Evolutionary conservation across 2,329 filamentous ascomycete species (phyloP).

Genomic region (Neonectria punicea): DNA sequence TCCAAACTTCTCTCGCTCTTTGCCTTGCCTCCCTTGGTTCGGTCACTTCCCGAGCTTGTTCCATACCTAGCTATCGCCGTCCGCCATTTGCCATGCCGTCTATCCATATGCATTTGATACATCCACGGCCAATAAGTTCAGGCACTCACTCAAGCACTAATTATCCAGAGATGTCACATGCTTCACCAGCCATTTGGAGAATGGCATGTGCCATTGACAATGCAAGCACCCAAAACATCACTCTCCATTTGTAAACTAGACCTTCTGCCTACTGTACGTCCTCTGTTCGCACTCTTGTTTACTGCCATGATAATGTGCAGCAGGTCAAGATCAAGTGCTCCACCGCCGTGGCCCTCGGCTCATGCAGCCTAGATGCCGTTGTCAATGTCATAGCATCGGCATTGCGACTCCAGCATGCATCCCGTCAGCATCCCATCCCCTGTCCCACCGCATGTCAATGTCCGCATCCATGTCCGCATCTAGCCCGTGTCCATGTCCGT

Average conservation of each 20-base stretch:
- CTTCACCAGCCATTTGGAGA: constrained; percentile 4
- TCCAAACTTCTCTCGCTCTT: constrained; percentile 1
- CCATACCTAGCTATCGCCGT: constrained; percentile 2
- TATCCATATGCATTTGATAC: neutral
- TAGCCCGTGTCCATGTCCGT: neutral
- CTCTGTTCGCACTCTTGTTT: neutral
- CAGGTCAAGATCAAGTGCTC: constrained; percentile 1
- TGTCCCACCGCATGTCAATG: neutral
- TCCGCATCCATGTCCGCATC: neutral
- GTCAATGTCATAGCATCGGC: constrained; percentile 6
- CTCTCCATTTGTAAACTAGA: neutral
- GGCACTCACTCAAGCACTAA: neutral
- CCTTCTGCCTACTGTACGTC: neutral
- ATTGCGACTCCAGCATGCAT: constrained; percentile 1
- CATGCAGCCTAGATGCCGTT: constrained; percentile 15
- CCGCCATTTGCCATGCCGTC: constrained; percentile 10
- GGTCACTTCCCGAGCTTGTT: constrained; percentile 34
- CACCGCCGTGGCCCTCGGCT: constrained; percentile 19
- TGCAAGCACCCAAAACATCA: constrained; percentile 1
- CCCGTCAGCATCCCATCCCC: neutral
- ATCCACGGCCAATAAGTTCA: too few relatives aligned
- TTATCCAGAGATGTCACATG: constrained; percentile 7
- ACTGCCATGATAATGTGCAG: neutral
- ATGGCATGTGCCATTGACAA: constrained; percentile 8
- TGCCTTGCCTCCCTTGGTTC: constrained; percentile 14